These are phyloP conservation scores for Leishmania arabica DNA, from an alignment of 208 protist species.

Conservation along the genomic window DNA sequence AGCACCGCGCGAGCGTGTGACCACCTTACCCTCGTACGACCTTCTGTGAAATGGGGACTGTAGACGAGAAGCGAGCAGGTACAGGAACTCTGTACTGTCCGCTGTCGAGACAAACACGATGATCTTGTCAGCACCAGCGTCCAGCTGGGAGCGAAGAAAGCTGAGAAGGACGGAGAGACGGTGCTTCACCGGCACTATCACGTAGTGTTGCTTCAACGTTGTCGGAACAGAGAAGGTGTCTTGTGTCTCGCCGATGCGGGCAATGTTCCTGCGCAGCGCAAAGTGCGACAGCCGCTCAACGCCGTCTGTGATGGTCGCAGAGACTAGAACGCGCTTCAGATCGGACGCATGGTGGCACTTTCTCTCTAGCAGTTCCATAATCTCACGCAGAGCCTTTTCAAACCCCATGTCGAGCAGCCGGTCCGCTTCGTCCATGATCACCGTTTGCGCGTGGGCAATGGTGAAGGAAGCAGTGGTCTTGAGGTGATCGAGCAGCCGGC, in stretches of 20 bases:
- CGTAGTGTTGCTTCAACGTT: constrained; percentile 77
- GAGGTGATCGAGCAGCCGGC: constrained; percentile 90
- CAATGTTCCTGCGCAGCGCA: constrained; percentile 70
- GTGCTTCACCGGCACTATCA: constrained; percentile 74
- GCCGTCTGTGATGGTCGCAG: constrained; percentile 93
- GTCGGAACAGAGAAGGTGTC: constrained; percentile 80
- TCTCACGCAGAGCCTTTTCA: constrained; percentile 97
- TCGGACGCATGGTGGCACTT: constrained; percentile 82
- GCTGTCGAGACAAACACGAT: constrained; percentile 98
- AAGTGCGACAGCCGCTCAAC: constrained; percentile 91
- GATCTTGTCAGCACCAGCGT: constrained; percentile 94
- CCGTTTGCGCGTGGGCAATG: constrained; percentile 68
- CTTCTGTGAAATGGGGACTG: constrained; percentile 61
- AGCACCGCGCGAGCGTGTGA: constrained; percentile 27
- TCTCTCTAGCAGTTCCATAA: constrained; percentile 90
- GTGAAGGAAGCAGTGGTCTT: constrained; percentile 74
- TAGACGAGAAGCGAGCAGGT: constrained; percentile 91
- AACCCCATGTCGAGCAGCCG: constrained; percentile 99
- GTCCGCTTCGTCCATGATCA: constrained; percentile 98
- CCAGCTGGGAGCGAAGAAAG: constrained; percentile 86
- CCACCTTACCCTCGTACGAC: constrained; percentile 34
- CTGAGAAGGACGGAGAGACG: constrained; percentile 95
- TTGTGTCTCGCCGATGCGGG: constrained; percentile 61
- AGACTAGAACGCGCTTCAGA: constrained; percentile 97
- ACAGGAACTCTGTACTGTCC: constrained; percentile 97